Percentiles rank a stretch among this genome's conserved stretches.
Evolutionary conservation across 768 basidiomycete species (phyloP).

Genomic region (Hygrocybe punicea): DNA sequence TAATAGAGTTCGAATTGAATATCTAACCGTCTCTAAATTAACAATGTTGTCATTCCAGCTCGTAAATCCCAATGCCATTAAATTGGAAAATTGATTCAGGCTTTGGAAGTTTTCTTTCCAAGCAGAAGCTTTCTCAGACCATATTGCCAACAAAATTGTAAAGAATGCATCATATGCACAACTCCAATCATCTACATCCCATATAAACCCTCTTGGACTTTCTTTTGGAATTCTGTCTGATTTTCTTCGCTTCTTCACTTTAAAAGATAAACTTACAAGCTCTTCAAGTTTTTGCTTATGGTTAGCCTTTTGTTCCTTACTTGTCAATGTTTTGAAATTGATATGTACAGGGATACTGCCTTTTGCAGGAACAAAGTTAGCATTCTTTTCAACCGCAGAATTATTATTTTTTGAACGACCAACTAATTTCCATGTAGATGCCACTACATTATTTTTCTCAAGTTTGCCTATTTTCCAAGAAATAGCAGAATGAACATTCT

Average conservation of each 20-base stretch:
- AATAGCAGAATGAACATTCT: constrained; percentile 2
- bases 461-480: constrained; percentile 8
- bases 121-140: background rate
- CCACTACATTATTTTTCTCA: background rate
- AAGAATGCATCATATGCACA: too few species aligned
- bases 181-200: background rate
- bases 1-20: background rate
- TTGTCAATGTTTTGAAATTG: background rate
- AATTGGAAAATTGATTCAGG: background rate
- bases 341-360: background rate
- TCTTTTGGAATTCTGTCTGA: background rate
- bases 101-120: background rate
- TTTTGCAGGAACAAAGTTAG: background rate
- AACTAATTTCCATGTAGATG: constrained; percentile 13
- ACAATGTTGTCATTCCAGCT: background rate
- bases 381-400: background rate
- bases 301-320: background rate
- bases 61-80: background rate
- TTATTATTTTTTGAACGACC: background rate
- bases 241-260: background rate
- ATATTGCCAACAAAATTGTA: too few species aligned
- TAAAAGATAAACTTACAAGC: background rate
- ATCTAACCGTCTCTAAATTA: background rate
- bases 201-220: background rate
- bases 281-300: background rate